Evolutionary conservation across 192 early-diverging fungal genomes (phyloP), one percentile per base, ranked within the genome.

Genomic region (Coemansia sp.): DNA sequence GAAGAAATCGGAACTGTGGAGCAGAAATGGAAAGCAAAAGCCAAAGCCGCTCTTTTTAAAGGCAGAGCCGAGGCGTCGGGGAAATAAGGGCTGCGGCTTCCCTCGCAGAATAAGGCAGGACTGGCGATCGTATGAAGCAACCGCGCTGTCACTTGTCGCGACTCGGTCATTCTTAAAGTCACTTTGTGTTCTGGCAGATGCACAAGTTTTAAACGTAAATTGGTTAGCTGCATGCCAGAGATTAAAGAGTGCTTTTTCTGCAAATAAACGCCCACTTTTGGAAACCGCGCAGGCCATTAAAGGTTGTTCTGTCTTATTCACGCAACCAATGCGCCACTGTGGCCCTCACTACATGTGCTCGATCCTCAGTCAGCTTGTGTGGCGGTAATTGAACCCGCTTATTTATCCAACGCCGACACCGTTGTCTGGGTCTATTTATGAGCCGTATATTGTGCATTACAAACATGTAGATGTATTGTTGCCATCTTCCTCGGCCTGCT

Each of bases 361-460:
- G 41, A 45, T 45, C 41, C 41, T 15, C 41, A 45, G 41, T 45
- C 41, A 45, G 41, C 41, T 45, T 45, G 41, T 45, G 41, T n/a
- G 41, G 41, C 41, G 41, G 41, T 45, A 15, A 45, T 45, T 45
- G 14, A 45, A n/a, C 41, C 41, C 15, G 41, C 41, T 45, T 45
- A 45, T 45, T 45, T 45, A 45, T 45, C 2, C 41, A n/a, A 45
- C 41, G 15, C 41, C 41, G 41, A 45, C 41, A n/a, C 41, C 14
- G 41, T 45, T 45, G 41, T 45, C 41, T 45, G 3, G 41, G 41
- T 45, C 14, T 45, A 15, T 45, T 15, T 45, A 45, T 45, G 41
- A 45, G 32, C 32, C 32, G 32, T 35, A 35, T 35, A 35, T 35
- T 35, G 32, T 35, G 32, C 32, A 35, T 8, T 35, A 35, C 32